Evolutionary conservation across 495 filamentous ascomycete genomes (phyloP).

Genomic region (Xylaria acuta): DNA sequence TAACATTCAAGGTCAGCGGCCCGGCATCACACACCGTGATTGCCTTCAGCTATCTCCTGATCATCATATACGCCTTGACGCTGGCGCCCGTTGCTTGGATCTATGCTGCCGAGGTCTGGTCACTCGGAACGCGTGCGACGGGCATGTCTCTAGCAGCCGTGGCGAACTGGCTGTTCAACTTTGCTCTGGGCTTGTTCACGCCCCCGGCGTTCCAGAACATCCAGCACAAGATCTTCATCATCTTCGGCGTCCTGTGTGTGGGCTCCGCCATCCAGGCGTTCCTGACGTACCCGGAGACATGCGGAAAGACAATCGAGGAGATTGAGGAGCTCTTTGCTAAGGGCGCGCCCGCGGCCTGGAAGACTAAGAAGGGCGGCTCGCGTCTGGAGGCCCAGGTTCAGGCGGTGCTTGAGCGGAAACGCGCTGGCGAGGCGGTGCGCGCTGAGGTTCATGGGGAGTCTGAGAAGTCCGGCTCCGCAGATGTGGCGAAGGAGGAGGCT

Average conservation of each 20-base stretch:
- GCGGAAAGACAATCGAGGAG: constrained; percentile 73
- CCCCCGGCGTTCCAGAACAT: constrained; percentile 76
- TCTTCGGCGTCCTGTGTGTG: constrained; percentile 75
- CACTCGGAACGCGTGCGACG: constrained; percentile 73
- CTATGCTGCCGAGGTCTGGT: constrained; percentile 79
- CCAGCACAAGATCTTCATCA: constrained; percentile 73
- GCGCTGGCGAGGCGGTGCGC: constrained; percentile 34
- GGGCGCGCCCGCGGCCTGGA: constrained; percentile 62
- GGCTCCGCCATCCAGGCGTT: constrained; percentile 68
- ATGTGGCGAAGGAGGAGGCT: constrained; percentile 28
- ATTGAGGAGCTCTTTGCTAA: constrained; percentile 66
- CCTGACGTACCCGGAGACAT: constrained; percentile 75
- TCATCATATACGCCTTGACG: constrained; percentile 74
- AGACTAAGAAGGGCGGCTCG: constrained; percentile 62
- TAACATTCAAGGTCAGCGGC: constrained; percentile 67
- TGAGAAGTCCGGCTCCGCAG: constrained; percentile 29
- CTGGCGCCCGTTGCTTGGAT: constrained; percentile 75
- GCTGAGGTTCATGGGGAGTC: constrained; percentile 26
- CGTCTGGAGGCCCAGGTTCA: constrained; percentile 52
- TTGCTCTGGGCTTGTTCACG: constrained; percentile 73
- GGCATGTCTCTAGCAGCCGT: constrained; percentile 72
- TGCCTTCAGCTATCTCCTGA: constrained; percentile 73
- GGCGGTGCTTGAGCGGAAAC: constrained; percentile 44
- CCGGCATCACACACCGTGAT: constrained; percentile 71
- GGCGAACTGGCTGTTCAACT: constrained; percentile 81